Evolutionary conservation across 2,329 filamentous ascomycete genomes (phyloP).

Genomic region (Xylariaceae sp.): DNA sequence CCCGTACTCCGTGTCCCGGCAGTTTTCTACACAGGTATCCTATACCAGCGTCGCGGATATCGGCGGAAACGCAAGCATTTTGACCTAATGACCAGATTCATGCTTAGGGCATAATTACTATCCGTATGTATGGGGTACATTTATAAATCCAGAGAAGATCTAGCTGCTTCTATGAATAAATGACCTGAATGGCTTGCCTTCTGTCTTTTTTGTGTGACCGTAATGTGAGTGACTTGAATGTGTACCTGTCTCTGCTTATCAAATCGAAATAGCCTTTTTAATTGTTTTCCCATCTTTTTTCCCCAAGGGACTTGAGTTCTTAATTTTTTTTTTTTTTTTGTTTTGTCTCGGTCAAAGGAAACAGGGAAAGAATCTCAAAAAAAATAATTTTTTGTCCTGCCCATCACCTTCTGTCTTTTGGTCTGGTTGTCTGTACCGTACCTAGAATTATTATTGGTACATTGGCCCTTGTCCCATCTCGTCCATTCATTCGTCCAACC

Average conservation of each 20-base stretch:
- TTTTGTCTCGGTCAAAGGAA: no score
- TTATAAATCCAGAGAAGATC: no score
- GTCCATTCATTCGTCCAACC: conserved; percentile 15
- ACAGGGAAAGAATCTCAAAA: no score
- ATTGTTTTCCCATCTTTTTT: conserved; percentile 14
- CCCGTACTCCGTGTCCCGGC: conserved; percentile 11
- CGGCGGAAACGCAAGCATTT: conserved; percentile 13
- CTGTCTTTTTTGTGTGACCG: no score
- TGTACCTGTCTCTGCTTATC: not conserved
- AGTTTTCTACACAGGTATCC: conserved; percentile 5
- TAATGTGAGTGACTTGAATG: not conserved
- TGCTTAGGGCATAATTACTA: no score
- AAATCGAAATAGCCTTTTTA: conserved; percentile 9
- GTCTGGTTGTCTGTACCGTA: no score
- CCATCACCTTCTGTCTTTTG: conserved; percentile 2
- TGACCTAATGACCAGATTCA: not conserved
- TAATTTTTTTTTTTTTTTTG: conserved; percentile 5
- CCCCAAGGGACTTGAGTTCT: conserved; percentile 20
- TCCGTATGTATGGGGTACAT: no score
- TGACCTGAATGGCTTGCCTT: no score
- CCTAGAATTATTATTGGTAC: no score
- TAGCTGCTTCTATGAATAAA: no score
- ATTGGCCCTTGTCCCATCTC: conserved; percentile 12
- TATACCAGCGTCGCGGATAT: conserved; percentile 6
- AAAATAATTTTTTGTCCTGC: conserved; percentile 18